Conservation (phyloP, 2,329 filamentous ascomycete genomes). For the Gaeumannomyces tritici region DNA sequence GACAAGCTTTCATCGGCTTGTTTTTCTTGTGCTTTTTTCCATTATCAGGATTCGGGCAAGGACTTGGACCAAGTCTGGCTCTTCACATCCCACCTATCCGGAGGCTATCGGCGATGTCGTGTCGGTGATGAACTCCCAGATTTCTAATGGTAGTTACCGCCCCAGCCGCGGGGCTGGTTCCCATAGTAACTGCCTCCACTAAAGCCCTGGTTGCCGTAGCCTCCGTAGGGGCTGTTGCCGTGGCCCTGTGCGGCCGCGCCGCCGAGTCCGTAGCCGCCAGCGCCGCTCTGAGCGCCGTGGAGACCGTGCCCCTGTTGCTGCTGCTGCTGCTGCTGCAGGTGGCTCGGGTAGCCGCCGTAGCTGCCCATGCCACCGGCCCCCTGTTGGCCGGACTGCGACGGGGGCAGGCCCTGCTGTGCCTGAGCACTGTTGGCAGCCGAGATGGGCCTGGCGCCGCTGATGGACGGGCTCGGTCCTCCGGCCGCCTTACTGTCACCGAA, state of each 20-base stretch:
- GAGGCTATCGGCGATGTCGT: neutral
- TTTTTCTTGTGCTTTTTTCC: neutral
- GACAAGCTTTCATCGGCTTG: neutral
- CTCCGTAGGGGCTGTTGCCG: slow-evolving; percentile 42
- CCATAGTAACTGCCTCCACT: slow-evolving; percentile 38
- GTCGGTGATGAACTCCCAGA: neutral
- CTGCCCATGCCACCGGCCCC: slow-evolving; percentile 32
- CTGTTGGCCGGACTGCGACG: slow-evolving; percentile 43
- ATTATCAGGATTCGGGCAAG: neutral
- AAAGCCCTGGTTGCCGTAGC: slow-evolving; percentile 38
- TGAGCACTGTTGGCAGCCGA: slow-evolving; percentile 46
- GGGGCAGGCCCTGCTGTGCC: slow-evolving; percentile 44
- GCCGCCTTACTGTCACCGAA: slow-evolving; percentile 46
- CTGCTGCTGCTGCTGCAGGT: slow-evolving; percentile 29
- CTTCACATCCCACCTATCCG: neutral
- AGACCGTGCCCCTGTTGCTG: slow-evolving; percentile 14
- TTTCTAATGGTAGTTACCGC: slow-evolving; percentile 41
- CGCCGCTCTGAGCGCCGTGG: slow-evolving; percentile 36
- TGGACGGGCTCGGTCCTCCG: slow-evolving; percentile 46
- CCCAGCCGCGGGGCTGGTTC: slow-evolving; percentile 45
- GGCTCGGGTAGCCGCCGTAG: slow-evolving; percentile 46
- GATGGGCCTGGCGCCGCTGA: slow-evolving; percentile 45
- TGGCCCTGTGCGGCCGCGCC: slow-evolving; percentile 40
- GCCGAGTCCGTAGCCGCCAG: slow-evolving; percentile 39
- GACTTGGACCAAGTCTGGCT: neutral